Percentiles rank a stretch among this genome's conserved stretches.
phyloP scores from a whole-genome alignment of 345 rosid genomes.

The Eucalyptus cloeziana region DNA sequence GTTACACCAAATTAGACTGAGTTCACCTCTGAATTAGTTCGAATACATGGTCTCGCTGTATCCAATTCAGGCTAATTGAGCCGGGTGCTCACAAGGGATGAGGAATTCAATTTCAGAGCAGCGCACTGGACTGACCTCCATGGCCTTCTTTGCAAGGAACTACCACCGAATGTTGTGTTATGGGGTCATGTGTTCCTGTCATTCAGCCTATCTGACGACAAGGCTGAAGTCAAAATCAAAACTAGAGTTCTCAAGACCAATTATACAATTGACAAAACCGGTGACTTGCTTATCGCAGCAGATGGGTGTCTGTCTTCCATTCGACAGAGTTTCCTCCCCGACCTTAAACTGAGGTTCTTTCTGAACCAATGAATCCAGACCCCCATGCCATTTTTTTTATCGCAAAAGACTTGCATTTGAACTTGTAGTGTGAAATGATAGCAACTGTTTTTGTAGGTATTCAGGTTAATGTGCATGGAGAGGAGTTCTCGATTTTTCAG shows the following conservation, averaged over 20 bases:
- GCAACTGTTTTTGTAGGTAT: constrained; percentile 26
- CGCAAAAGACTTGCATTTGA: background rate
- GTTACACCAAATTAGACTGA: background rate
- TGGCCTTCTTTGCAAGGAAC: constrained; percentile 24
- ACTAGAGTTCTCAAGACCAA: constrained; percentile 29
- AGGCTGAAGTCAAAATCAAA: constrained; percentile 26
- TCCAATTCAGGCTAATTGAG: background rate
- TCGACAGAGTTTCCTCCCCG: constrained; percentile 45
- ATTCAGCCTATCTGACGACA: constrained; percentile 32
- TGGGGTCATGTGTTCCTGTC: constrained; percentile 61
- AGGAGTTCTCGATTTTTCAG: constrained; percentile 60
- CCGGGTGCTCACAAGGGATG: constrained; percentile 43
- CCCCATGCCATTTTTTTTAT: background rate
- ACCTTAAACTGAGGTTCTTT: constrained; percentile 51
- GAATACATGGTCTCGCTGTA: background rate
- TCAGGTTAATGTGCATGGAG: constrained; percentile 82
- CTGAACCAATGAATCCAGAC: background rate
- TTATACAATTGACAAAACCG: constrained; percentile 29
- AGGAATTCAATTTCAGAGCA: constrained; percentile 55
- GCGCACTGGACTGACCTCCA: constrained; percentile 83
- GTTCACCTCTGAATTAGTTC: background rate
- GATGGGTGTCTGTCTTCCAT: constrained; percentile 69
- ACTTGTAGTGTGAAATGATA: background rate
- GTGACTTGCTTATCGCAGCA: constrained; percentile 70
- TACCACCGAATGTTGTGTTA: constrained; percentile 36